Base-by-base conservation (phyloP, 2,329 filamentous ascomycete species). In the Hortaea werneckii region DNA sequence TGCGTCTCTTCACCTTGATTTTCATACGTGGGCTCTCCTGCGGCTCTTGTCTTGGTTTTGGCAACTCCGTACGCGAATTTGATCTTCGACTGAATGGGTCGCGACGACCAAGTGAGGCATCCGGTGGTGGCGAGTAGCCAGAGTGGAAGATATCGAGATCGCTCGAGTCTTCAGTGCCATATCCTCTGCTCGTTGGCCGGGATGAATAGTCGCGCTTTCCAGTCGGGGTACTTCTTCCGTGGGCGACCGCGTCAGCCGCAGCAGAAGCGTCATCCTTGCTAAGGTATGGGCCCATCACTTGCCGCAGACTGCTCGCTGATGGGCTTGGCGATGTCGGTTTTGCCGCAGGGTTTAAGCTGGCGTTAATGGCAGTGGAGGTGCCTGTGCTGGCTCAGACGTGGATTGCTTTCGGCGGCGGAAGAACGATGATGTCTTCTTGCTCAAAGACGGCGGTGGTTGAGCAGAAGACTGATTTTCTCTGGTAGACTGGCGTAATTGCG, bases 371-470 rank as follows among this genome's bases (percentile, higher is more conserved):
- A 64, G 76, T 29, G 82, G 65, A 6, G 83, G 80, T 30, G n/a
- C 32, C 83, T 80, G 35, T 75, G 75, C 20, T 78, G 6, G 10
- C 13, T 41, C 40, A 9, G 27, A 41, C 4, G 27, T 13, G 20
- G 40, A 41, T 27, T 90, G 94, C 77, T 96, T 96, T 52, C 89
- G 79, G 49, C 92, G 78, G 51, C 92, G 79, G 69, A 96, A 96
- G 69, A 98, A 96, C 0, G 87, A 90, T 1, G 90, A 94, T 4
- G 87, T 79, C 65, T 95, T 95, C 72, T 95, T 95, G 58, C 86
- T 85, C 43, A 95, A 69, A 3, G 60, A 45, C n/a, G 51, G 46
- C 9, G 57, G 53, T 10, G 54, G 49, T 10, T 47, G 47, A 7
- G 46, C 38, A 20, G 48, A 27, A 9, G 45, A n/a, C 12, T 38